phyloP scores from a whole-genome alignment of 768 basidiomycete species.

The Antrodiella citrinella region DNA sequence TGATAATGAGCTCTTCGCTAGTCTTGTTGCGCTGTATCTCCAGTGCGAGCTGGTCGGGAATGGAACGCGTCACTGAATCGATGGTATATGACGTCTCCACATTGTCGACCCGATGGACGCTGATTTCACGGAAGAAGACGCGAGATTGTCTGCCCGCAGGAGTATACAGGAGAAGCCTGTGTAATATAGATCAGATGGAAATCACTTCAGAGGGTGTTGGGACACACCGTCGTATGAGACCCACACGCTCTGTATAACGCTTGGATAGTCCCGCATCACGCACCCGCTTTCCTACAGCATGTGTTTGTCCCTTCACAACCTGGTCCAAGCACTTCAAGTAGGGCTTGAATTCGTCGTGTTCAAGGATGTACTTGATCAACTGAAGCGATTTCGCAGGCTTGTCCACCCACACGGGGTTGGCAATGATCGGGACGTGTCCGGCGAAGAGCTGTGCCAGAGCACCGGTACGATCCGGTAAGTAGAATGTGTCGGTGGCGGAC shows the following conservation, averaged over 20 bases:
- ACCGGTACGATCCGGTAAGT: constrained; percentile 14
- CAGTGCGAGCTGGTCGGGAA: not conserved
- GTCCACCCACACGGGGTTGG: not conserved
- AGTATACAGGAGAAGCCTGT: not conserved
- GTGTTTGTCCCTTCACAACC: not conserved
- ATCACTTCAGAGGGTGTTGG: too few species aligned
- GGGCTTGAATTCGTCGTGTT: constrained; percentile 4
- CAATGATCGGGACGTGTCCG: constrained; percentile 7
- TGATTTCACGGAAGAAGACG: not conserved
- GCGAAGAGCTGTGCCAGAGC: constrained; percentile 10
- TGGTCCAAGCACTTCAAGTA: constrained; percentile 4
- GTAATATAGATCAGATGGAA: not conserved
- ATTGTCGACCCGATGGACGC: not conserved
- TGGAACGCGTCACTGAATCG: not conserved
- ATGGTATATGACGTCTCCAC: not conserved
- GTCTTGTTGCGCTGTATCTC: not conserved
- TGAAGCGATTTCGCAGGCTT: not conserved
- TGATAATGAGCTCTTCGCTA: not conserved
- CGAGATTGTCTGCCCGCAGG: not conserved
- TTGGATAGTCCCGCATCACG: not conserved
- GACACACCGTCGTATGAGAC: not conserved
- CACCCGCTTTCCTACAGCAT: not conserved
- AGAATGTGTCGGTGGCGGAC: constrained; percentile 10
- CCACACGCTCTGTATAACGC: not conserved
- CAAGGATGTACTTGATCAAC: constrained; percentile 10